These are phyloP conservation scores for Ophiocordyceps camponoti-rufipedis DNA, from an alignment of 2,329 filamentous ascomycete genomes.

Conservation along the genomic window DNA sequence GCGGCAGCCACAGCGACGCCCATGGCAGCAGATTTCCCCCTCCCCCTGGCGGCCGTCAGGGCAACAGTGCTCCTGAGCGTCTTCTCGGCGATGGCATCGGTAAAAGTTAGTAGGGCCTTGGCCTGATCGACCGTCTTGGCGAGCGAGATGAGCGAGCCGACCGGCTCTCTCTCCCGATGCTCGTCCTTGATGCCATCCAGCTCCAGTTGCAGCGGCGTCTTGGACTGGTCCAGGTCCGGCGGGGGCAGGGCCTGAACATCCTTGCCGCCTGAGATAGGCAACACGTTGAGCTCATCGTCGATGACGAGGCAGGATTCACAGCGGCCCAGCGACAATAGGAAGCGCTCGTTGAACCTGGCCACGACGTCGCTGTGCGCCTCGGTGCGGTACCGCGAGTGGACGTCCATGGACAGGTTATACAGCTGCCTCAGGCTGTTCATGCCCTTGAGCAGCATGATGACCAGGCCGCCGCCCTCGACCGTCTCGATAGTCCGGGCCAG, in stretches of 20 bases:
- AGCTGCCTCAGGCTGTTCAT: constrained; percentile 96
- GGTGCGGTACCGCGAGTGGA: constrained; percentile 88
- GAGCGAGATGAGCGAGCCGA: constrained; percentile 67
- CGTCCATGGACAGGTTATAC: constrained; percentile 93
- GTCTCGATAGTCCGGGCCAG: constrained; percentile 92
- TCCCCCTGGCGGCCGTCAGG: constrained; percentile 79
- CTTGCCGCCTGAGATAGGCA: constrained; percentile 92
- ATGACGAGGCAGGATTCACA: constrained; percentile 91
- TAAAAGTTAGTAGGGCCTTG: constrained; percentile 90
- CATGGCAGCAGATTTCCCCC: constrained; percentile 91
- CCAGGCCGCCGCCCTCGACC: constrained; percentile 86
- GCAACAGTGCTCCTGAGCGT: constrained; percentile 86
- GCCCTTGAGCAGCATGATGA: constrained; percentile 78
- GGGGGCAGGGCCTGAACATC: constrained; percentile 69
- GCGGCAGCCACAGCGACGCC: constrained; percentile 90
- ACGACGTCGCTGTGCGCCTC: constrained; percentile 92
- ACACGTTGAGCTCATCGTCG: constrained; percentile 91
- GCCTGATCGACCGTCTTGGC: constrained; percentile 90
- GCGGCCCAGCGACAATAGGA: constrained; percentile 85
- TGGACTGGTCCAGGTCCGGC: constrained; percentile 53
- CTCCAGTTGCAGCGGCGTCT: constrained; percentile 54
- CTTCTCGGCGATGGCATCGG: constrained; percentile 92
- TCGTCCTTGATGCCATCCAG: constrained; percentile 76
- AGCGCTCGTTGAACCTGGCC: constrained; percentile 92
- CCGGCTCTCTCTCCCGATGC: constrained; percentile 66